Percentiles rank a stretch among this genome's conserved stretches.
Conservation (phyloP, 371 early-diverging fungal species). For the Mortierella sp. region DNA sequence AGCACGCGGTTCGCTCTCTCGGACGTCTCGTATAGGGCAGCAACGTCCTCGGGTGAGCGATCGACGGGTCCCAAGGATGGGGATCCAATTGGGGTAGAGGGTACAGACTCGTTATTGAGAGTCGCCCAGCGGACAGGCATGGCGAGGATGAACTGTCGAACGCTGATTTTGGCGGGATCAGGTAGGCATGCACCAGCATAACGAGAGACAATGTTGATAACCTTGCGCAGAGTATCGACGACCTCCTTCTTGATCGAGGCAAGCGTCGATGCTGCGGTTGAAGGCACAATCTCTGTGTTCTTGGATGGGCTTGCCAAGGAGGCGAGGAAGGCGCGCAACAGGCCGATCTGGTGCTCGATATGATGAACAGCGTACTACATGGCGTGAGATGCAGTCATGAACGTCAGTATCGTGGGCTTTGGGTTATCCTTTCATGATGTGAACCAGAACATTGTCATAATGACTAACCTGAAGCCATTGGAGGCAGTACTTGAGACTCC, state of each 20-base stretch:
- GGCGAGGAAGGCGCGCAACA: conserved; percentile 74
- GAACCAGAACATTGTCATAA: not conserved
- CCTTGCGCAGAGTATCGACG: conserved; percentile 86
- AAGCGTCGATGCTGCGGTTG: conserved; percentile 58
- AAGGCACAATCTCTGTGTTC: conserved; percentile 42
- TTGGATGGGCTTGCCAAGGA: conserved; percentile 60
- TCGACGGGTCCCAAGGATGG: conserved; percentile 59
- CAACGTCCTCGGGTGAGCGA: conserved; percentile 52
- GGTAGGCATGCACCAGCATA: conserved; percentile 91
- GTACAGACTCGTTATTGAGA: conserved; percentile 57
- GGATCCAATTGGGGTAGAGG: conserved; percentile 52
- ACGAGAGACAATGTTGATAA: conserved; percentile 87
- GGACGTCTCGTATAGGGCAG: conserved; percentile 63
- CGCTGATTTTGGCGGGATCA: conserved; percentile 83
- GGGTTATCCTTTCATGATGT: too few species aligned
- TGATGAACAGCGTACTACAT: conserved; percentile 82
- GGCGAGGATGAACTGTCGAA: conserved; percentile 86
- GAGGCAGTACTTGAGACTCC: conserved; percentile 80
- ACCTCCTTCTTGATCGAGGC: conserved; percentile 82
- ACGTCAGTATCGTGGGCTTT: too few species aligned
- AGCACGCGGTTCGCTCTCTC: conserved; percentile 72
- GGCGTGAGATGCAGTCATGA: too few species aligned
- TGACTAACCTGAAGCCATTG: conserved; percentile 77
- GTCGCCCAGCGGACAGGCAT: conserved; percentile 89
- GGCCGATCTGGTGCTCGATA: conserved; percentile 81